Conservation (phyloP, 1,139 yeast genomes). For the Citeromyces siamensis region DNA sequence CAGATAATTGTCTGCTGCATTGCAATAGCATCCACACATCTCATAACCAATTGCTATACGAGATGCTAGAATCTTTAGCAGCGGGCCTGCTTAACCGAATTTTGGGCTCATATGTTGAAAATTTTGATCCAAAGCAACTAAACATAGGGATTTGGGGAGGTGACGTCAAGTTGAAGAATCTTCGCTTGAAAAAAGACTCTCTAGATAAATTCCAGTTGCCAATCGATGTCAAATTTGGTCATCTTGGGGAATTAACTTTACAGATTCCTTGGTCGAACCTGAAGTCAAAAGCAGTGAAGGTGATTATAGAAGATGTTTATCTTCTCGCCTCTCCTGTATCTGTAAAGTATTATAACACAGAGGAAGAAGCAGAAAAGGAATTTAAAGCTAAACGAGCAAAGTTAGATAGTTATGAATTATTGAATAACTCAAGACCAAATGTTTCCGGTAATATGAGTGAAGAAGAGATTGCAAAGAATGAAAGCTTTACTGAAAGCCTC, state of each 20-base stretch:
- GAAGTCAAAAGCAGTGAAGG: slow-evolving; percentile 85
- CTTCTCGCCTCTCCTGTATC: slow-evolving; percentile 67
- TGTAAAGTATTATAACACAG: slow-evolving; percentile 41
- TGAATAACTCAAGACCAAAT: slow-evolving; percentile 32
- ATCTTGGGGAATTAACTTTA: slow-evolving; percentile 76
- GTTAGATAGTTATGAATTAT: slow-evolving; percentile 56
- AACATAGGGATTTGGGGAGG: slow-evolving; percentile 98
- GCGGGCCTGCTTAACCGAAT: slow-evolving; percentile 41
- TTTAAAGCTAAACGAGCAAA: slow-evolving; percentile 54
- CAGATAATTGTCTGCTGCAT: neutral
- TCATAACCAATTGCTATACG: neutral
- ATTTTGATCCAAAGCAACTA: slow-evolving; percentile 88
- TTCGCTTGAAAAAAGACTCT: slow-evolving; percentile 71
- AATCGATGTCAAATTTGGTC: slow-evolving; percentile 82
- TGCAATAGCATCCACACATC: neutral
- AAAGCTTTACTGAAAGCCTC: slow-evolving; percentile 77
- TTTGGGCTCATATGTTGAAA: slow-evolving; percentile 71
- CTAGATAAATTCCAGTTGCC: slow-evolving; percentile 80
- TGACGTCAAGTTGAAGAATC: slow-evolving; percentile 74
- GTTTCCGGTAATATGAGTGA: slow-evolving; percentile 17
- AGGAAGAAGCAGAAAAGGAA: slow-evolving; percentile 56
- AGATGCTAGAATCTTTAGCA: slow-evolving; percentile 45
- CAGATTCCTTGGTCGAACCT: slow-evolving; percentile 97
- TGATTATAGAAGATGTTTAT: slow-evolving; percentile 81
- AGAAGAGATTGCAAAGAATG: slow-evolving; percentile 32